Evolutionary conservation across 2,329 filamentous ascomycete genomes (phyloP), one percentile per base, ranked within the genome.

Genomic region (Talaromyces sp.): DNA sequence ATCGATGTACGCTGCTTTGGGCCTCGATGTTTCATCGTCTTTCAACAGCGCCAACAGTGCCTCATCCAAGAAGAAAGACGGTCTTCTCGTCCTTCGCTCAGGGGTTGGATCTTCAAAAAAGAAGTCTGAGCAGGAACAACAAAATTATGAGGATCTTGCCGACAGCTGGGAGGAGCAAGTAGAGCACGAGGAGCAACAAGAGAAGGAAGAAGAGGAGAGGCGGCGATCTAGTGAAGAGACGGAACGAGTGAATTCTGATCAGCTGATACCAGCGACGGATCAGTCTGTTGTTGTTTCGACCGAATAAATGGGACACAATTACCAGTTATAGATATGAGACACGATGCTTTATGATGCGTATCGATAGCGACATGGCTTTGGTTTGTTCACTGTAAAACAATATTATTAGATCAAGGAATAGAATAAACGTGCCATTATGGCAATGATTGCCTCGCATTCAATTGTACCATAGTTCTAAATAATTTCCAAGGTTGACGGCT

Each of bases 161-260:
- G 77, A 79, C 63, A 73, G 73, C 61, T 79, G 77, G 76, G 77
- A 79, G 57, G 73, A 76, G 36, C 75, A 76, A 51, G 70, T 76
- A 43, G 73, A 77, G 57, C 73, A 70, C 46, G 73, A 78, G 40
- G 75, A 78, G 37, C 61, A 68, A 43, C 61, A 59, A 45, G 31
- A 60, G 37, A 64, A 45, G n/a, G 45, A 58, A 62, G 64, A 59
- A 48, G 54, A 60, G 53, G 51, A 55, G 22, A 50, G 19, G 36
- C 39, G 28, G 22, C 41, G 50, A 28, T 50, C 53, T 10, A 60
- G 41, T 17, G 53, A 60, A n/a, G 58, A 60, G 13, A 11, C 35
- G 9, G 58, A 57, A 40, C 43, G 41, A 31, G 4, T 33, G 9
- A 22, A 50, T 10, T 37, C 19, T 46, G 53, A 19, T 21, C 15